Evolutionary conservation across 148 eudicot species (phyloP).

Genomic region (Dysphania ambrosioides): DNA sequence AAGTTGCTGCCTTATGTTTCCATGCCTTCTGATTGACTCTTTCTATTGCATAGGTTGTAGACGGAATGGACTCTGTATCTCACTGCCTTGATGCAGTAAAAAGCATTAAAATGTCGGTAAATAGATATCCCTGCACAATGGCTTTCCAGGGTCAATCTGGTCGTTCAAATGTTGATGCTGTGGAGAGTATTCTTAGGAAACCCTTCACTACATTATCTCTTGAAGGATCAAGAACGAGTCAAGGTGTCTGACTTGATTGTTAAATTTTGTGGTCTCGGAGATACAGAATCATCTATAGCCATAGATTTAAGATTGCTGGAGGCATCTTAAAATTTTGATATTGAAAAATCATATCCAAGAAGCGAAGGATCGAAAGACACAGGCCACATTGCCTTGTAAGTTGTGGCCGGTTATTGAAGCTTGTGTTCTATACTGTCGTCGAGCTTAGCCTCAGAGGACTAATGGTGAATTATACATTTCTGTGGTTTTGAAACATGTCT

Average conservation of each 20-base stretch:
- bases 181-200: slow-evolving; percentile 34
- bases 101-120: slow-evolving; percentile 44
- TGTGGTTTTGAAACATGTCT: background rate
- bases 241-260: background rate
- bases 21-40: background rate
- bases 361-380: background rate
- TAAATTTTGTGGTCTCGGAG: background rate
- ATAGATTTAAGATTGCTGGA: background rate
- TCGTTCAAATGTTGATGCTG: slow-evolving; percentile 23
- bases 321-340: background rate
- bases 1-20: background rate
- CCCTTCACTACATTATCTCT: slow-evolving; percentile 34
- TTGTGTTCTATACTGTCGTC: background rate
- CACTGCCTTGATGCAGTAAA: slow-evolving; percentile 36
- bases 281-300: background rate
- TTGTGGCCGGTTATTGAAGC: background rate
- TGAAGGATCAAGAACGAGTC: slow-evolving; percentile 18
- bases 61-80: slow-evolving; percentile 45
- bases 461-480: background rate
- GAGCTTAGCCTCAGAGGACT: background rate
- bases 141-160: slow-evolving; percentile 47
- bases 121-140: slow-evolving; percentile 41
- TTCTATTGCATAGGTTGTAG: slow-evolving; percentile 54
- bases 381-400: background rate
- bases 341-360: background rate